Percentiles rank a stretch among this genome's conserved stretches.
Conservation (phyloP, 768 basidiomycete species). For the Leccinum olivaceopallidum region DNA sequence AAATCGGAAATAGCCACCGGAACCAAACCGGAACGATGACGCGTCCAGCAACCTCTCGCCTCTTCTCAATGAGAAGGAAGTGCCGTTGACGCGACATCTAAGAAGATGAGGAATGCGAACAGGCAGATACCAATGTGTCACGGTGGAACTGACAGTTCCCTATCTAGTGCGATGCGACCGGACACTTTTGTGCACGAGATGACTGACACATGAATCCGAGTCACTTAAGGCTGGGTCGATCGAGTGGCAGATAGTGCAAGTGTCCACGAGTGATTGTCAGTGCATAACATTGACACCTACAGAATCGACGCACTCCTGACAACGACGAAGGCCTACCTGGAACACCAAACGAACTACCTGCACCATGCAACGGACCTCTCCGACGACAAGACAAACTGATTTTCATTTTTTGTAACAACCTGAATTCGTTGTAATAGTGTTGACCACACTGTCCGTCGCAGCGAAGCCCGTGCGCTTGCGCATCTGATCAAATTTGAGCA, state of each 20-base stretch:
- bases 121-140: too few relatives aligned
- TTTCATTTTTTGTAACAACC: not conserved
- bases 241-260: conserved; percentile 25
- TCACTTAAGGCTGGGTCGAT: not conserved
- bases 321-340: not conserved
- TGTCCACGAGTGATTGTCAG: too few relatives aligned
- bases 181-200: not conserved
- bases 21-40: too few relatives aligned
- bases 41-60: too few relatives aligned
- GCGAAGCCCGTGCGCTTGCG: conserved; percentile 44
- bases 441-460: conserved; percentile 37
- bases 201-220: not conserved
- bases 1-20: too few relatives aligned
- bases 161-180: too few relatives aligned
- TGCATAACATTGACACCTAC: too few relatives aligned
- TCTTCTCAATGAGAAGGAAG: too few relatives aligned
- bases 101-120: too few relatives aligned
- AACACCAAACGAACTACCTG: not conserved
- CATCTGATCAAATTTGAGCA: conserved; percentile 24
- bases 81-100: too few relatives aligned
- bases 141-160: not conserved
- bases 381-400: not conserved
- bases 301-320: not conserved
- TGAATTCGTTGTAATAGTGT: conserved; percentile 14
- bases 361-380: not conserved